Evolutionary conservation across 495 filamentous ascomycete species (phyloP), one percentile per base, ranked within the genome.

Genomic region (Lophiostoma macrostomum): DNA sequence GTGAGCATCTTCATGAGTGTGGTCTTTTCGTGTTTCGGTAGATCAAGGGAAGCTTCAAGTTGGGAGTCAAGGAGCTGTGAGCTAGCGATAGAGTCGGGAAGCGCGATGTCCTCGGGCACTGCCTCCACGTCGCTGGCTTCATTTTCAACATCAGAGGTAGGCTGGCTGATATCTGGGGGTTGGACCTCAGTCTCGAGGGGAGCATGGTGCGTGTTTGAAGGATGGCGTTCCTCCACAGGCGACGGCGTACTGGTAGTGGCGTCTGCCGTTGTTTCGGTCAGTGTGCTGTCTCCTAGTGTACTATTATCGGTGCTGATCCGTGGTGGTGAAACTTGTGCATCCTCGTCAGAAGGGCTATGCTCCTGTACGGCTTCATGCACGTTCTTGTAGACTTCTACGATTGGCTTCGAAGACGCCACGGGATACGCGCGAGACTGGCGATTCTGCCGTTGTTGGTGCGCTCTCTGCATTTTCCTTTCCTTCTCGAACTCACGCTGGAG

Each of bases 401-500:
- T 91, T 1, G 94, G 90, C 65, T 90, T 93, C 19, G 91, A 94
- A n/a, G 88, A 90, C 12, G 90, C 85, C 50, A 91, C 80, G 13
- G 91, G 93, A 62, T 90, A 90, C 16, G 88, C 90, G 47, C 91
- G 81, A 0, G 87, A 83, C 63, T 88, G 84, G 13, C 83, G 81
- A 63, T 83, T 85, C 60, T 83, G 88, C n/a, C 87, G 86, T 35
- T 86, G 86, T 50, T 88, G 78, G 61, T 90, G 85, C 40, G 83
- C 82, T 64, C 85, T 80, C 63, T 99, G 91, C 50, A 85, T 86
- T 40, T 91, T 78, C 30, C 94, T 77, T 72, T 97, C 91, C 64
- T 90, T 94, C 63, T 99, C 91, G 58, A 98, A 97, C 60, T 99
- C 94, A 5, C 91, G 85, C 51, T 89, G 95, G 28, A 99, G 70